A percentile compares a stretch with the other conserved stretches of the same genome.
Evolutionary conservation across 441 rosid genomes (phyloP).

Genomic region (Melastoma candidum): DNA sequence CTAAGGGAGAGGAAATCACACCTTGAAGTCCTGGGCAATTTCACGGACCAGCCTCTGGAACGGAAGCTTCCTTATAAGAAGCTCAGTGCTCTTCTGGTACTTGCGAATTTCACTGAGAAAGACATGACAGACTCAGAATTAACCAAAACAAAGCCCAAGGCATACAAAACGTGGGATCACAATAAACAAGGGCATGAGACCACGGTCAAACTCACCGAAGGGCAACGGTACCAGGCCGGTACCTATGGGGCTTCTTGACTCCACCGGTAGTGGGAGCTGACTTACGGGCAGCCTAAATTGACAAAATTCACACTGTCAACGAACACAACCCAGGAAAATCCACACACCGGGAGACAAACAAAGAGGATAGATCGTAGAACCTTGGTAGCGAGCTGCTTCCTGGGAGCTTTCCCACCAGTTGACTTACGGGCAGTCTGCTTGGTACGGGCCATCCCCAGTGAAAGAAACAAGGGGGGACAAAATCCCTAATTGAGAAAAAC

Average conservation of each 20-base stretch:
- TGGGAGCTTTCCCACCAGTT: no score
- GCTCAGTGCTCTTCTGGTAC: slow-evolving; percentile 11
- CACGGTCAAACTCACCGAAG: not conserved
- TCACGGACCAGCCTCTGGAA: slow-evolving; percentile 6
- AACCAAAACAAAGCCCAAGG: no score
- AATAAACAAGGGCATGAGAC: not conserved
- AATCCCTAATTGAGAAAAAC: no score
- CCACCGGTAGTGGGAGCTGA: slow-evolving; percentile 1
- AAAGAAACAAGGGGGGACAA: no score
- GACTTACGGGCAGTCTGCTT: slow-evolving; percentile 3
- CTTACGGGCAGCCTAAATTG: not conserved
- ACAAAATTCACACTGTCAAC: no score
- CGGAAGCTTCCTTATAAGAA: not conserved
- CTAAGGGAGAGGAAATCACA: no score
- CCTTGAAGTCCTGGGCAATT: slow-evolving; percentile 11
- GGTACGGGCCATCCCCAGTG: not conserved
- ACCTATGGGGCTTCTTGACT: slow-evolving; percentile 8
- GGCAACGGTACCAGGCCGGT: slow-evolving; percentile 7
- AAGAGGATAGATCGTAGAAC: not conserved
- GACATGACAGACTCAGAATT: no score
- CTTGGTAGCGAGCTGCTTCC: slow-evolving; percentile 2
- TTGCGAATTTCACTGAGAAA: slow-evolving; percentile 9
- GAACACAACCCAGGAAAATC: no score
- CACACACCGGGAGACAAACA: no score
- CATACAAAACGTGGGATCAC: no score